A percentile compares a stretch with the other conserved stretches of the same genome.
phyloP scores from a whole-genome alignment of 1,284 basidiomycete species.

The Paramarasmius palmivorus region DNA sequence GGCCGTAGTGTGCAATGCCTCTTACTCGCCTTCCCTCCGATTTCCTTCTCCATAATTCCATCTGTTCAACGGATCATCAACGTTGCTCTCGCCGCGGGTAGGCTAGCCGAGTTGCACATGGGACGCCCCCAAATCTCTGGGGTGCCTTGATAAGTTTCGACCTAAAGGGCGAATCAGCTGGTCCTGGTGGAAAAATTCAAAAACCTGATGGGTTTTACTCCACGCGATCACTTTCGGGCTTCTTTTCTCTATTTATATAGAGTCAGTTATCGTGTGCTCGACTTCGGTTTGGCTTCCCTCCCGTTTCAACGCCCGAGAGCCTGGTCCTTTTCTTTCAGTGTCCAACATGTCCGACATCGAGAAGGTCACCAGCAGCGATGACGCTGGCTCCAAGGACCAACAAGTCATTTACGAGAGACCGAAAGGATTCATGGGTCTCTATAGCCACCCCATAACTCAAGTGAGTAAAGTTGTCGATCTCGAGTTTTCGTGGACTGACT shows the following conservation, averaged over 20 bases:
- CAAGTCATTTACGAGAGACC: constrained; percentile 31
- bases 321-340: not conserved
- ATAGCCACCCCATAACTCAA: constrained; percentile 50
- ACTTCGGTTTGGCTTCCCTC: not conserved
- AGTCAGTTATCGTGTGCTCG: not conserved
- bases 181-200: not conserved
- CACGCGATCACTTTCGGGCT: not conserved
- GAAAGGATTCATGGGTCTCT: constrained; percentile 40
- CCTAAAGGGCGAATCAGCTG: not conserved
- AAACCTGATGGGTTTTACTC: not conserved
- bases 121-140: no score
- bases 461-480: constrained; percentile 28
- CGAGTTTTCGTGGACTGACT: no score
- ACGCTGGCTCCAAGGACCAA: constrained; percentile 16
- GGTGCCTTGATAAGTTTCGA: not conserved
- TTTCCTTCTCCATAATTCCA: no score
- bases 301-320: no score
- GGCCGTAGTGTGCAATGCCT: no score
- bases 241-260: not conserved
- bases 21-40: no score
- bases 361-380: constrained; percentile 24
- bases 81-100: no score
- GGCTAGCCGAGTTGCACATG: no score
- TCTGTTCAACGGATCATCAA: no score
- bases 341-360: constrained; percentile 19